These are phyloP conservation scores for Eurotiales sp. DNA, from an alignment of 2,329 filamentous ascomycete genomes.

Conservation along the genomic window DNA sequence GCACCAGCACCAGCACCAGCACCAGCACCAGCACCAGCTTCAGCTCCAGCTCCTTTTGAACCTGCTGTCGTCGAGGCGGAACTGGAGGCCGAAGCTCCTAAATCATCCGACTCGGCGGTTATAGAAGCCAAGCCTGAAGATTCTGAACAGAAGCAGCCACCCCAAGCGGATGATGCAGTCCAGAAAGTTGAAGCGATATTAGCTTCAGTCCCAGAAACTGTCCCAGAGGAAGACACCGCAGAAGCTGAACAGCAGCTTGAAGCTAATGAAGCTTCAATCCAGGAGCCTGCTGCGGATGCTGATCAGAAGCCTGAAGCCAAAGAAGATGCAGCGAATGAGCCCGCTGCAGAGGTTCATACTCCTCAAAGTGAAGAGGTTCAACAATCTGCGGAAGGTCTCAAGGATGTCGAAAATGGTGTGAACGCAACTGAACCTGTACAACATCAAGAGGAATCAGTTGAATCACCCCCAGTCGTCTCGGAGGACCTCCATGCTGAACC, in stretches of 20 bases:
- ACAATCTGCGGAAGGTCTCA: not conserved
- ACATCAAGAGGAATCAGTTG: not conserved
- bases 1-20: not conserved
- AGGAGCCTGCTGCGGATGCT: not conserved
- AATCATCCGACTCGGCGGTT: not conserved
- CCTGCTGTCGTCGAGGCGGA: not conserved
- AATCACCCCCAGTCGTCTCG: not conserved
- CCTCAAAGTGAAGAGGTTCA: not conserved
- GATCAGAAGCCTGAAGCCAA: not conserved
- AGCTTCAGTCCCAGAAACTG: constrained; percentile 6
- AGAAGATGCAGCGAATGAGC: not conserved
- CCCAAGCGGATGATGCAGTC: not conserved
- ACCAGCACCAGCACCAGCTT: not conserved
- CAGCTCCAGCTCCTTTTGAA: too few species aligned
- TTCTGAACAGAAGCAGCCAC: not conserved
- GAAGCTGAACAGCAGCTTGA: not conserved
- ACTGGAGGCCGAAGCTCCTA: not conserved
- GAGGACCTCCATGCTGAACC: not conserved
- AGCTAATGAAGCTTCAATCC: not conserved
- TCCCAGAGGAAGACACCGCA: not conserved
- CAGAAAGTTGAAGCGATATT: not conserved
- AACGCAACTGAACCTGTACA: not conserved
- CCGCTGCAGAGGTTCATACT: not conserved
- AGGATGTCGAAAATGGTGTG: not conserved
- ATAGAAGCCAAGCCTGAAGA: constrained; percentile 1